Percentiles rank a stretch among this genome's conserved stretches.
Conservation (phyloP, 371 early-diverging fungal species). For the Circinella umbellata region DNA sequence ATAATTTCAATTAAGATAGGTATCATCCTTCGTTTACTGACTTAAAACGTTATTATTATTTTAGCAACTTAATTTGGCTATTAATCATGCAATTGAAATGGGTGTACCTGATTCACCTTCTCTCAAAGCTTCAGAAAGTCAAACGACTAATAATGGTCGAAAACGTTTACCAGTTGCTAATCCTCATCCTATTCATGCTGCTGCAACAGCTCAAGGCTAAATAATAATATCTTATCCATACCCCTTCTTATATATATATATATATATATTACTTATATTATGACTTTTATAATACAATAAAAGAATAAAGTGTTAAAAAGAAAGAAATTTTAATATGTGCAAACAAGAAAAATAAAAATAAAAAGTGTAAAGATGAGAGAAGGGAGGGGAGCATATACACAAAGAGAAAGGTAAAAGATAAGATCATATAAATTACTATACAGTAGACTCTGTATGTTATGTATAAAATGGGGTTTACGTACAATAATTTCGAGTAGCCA, state of each 20-base stretch:
- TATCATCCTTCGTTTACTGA: no score
- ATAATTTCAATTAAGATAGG: no score
- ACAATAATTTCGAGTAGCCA: conserved; percentile 17
- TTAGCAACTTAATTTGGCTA: conserved; percentile 51
- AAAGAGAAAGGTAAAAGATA: conserved; percentile 10
- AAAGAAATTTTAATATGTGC: background rate
- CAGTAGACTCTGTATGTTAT: no score
- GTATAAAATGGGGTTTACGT: no score
- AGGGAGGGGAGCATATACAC: background rate
- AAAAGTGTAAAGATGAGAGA: background rate
- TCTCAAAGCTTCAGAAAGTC: background rate
- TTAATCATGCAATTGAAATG: conserved; percentile 49
- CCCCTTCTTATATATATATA: background rate
- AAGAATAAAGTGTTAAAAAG: no score
- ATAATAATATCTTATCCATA: background rate
- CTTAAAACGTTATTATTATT: no score
- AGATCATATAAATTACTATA: no score
- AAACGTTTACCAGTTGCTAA: conserved; percentile 10
- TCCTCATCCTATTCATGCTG: background rate
- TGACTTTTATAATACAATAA: no score
- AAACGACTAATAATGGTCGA: conserved; percentile 7
- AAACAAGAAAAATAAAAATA: background rate
- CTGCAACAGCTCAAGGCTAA: conserved; percentile 3
- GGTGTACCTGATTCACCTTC: conserved; percentile 33
- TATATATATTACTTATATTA: no score